phyloP scores from a whole-genome alignment of 495 filamentous ascomycete species.

The Tricharina praecox region DNA sequence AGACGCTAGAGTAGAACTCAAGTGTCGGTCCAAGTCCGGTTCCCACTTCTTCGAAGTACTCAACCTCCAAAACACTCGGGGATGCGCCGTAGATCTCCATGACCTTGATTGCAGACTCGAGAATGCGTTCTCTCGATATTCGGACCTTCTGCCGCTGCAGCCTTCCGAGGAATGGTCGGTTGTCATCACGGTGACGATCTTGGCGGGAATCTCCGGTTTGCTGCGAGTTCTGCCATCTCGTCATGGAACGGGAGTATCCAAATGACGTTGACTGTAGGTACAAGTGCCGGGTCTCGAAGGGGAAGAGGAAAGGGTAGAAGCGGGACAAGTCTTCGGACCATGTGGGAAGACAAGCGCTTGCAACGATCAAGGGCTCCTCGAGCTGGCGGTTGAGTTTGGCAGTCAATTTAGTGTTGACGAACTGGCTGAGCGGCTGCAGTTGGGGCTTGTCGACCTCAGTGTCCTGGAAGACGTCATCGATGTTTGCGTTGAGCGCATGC shows the following conservation, averaged over 20 bases:
- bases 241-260: conserved; percentile 95
- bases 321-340: conserved; percentile 98
- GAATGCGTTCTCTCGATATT: conserved; percentile 76
- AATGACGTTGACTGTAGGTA: conserved; percentile 98
- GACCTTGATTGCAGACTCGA: conserved; percentile 96
- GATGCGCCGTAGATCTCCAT: conserved; percentile 98
- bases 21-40: conserved; percentile 92
- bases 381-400: conserved; percentile 97
- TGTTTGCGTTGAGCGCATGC: conserved; percentile 83
- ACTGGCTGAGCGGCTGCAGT: conserved; percentile 77
- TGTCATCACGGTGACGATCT: conserved; percentile 69
- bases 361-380: conserved; percentile 96
- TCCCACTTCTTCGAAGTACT: conserved; percentile 98
- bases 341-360: conserved; percentile 84
- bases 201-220: conserved; percentile 58
- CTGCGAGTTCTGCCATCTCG: conserved; percentile 87
- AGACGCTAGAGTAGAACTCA: conserved; percentile 96
- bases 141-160: conserved; percentile 94
- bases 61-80: conserved; percentile 86
- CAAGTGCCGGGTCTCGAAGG: conserved; percentile 92
- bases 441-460: conserved; percentile 48
- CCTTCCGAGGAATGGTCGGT: conserved; percentile 72
- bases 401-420: conserved; percentile 97
- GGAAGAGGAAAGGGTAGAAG: conserved; percentile 94
- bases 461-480: conserved; percentile 89